Percentiles rank a stretch among this genome's conserved stretches.
Conservation (phyloP, 1,284 basidiomycete species). For the Sporisorium reilianum region DNA sequence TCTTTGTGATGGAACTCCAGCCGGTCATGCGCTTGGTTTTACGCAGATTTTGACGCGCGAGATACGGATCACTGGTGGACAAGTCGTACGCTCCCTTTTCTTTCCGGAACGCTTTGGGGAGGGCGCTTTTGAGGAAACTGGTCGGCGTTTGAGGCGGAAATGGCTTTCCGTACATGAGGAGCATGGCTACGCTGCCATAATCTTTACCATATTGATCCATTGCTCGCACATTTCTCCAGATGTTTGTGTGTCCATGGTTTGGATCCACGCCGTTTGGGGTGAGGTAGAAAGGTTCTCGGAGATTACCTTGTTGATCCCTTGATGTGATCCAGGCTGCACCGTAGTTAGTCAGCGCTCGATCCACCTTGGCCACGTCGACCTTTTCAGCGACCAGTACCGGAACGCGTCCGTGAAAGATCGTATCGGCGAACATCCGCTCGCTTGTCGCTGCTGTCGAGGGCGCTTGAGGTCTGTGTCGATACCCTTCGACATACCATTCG, state of each 20-base stretch:
- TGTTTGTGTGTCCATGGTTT: not conserved
- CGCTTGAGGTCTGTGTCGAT: not conserved
- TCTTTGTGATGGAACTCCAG: not conserved
- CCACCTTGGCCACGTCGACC: not conserved
- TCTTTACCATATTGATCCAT: not conserved
- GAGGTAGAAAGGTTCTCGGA: not conserved
- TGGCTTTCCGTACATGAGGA: constrained; percentile 7
- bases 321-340: not conserved
- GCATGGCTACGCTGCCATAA: not conserved
- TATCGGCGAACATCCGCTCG: constrained; percentile 5
- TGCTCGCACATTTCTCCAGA: not conserved
- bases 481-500: not conserved
- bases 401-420: not conserved
- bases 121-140: not conserved
- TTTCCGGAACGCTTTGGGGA: too few relatives aligned
- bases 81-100: not conserved
- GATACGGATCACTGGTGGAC: not conserved
- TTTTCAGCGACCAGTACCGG: not conserved
- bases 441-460: not conserved
- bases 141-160: not conserved
- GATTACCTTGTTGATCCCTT: not conserved
- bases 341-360: not conserved
- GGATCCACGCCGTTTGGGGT: not conserved
- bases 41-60: not conserved
- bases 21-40: not conserved